Base-by-base conservation (phyloP, 306 rosid genomes). In the Fagus sylvatica region DNA sequence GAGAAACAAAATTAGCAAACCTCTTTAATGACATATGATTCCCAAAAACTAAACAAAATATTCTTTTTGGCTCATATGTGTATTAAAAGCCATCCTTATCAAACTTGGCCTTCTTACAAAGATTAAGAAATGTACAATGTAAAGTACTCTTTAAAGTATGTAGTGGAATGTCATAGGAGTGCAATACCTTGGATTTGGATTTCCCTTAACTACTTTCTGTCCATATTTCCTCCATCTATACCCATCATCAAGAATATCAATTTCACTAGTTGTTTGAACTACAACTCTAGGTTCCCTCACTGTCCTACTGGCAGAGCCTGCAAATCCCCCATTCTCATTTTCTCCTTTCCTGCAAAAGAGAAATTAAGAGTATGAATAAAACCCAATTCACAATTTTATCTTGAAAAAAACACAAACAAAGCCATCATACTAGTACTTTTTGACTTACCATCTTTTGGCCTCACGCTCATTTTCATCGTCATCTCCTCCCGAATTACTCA, bases 201-300 rank as follows among this genome's bases (percentile, higher is more conserved):
- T 95, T 84, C 99, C 99, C 70, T 95, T 95, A 28, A 95, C 99
- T 6, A 93, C 99, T 90, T 95, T 95, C 78, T 95, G 99, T 74
- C 99, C 99, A 72, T 95, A 95, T 82, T 95, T 95, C 71, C 98
- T 93, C 99, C 99, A 95, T 66, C 99, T 86, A 78, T 87, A 95
- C 36, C 99, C 99, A 80, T 95, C 99, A 74, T 93, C 98, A 46
- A 95, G 88, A 62, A 95, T 93, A 83, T 95, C 99, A 59, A 95
- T 93, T 73, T 95, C 98, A 61, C 99, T 95, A 7, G 91, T 93
- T 34, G 99, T 93, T 80, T 95, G 99, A 82, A 95, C 98, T 1
- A 95, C 99, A 81, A 95, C 92, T 93, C 98, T 91, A 22, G 99
- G 99, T 53, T 95, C 99, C 84, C 76, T 95, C 67, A 93, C 94